These are phyloP conservation scores for Insectozyma bohioensis DNA, from an alignment of 1,139 yeast species.

Conservation along the genomic window DNA sequence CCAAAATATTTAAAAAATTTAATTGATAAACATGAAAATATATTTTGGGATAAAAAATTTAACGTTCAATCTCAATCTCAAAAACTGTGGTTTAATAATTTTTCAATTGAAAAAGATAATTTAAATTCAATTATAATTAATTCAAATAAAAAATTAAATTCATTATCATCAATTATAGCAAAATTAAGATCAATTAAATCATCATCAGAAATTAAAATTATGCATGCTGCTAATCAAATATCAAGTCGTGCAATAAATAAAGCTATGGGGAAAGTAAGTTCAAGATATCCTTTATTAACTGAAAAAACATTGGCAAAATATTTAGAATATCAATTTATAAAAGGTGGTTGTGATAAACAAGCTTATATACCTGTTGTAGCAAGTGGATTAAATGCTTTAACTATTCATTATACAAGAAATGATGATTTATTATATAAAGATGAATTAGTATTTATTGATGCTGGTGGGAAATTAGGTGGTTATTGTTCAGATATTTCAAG, in stretches of 20 bases:
- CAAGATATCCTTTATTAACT: conserved; percentile 47
- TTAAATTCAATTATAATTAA: conserved; percentile 21
- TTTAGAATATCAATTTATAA: conserved; percentile 77
- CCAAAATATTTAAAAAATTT: conserved; percentile 45
- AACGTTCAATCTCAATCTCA: too few relatives aligned
- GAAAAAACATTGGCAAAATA: conserved; percentile 83
- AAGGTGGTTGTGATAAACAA: conserved; percentile 84
- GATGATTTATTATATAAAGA: conserved; percentile 73
- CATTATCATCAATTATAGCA: conserved; percentile 52
- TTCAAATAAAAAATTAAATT: conserved; percentile 36
- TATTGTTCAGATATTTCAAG: conserved; percentile 95
- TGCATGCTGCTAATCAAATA: conserved; percentile 80
- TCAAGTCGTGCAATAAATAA: conserved; percentile 81
- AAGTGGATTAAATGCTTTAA: conserved; percentile 81
- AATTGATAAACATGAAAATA: conserved; percentile 43
- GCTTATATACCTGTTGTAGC: conserved; percentile 98
- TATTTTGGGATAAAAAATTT: conserved; percentile 50
- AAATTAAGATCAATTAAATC: conserved; percentile 70
- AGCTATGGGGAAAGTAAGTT: conserved; percentile 65
- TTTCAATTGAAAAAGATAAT: conserved; percentile 11
- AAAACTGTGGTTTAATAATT: too few relatives aligned
- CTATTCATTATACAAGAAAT: conserved; percentile 88
- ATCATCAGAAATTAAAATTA: conserved; percentile 67
- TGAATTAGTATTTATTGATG: conserved; percentile 90
- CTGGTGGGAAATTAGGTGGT: conserved; percentile 92